phyloP scores from a whole-genome alignment of 75 land plant species.

The Pinus taeda region DNA sequence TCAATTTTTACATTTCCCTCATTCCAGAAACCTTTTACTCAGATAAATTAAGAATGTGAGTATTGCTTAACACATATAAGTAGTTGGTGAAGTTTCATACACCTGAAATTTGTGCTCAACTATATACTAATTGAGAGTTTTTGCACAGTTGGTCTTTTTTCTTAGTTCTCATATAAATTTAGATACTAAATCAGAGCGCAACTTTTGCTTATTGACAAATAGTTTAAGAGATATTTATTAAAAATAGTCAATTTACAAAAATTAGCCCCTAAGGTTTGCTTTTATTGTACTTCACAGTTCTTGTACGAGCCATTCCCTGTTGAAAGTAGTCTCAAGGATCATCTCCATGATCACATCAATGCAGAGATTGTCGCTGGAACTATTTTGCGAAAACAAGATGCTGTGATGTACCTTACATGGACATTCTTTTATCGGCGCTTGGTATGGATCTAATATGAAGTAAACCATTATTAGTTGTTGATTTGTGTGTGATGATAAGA shows the following conservation, averaged over 20 bases:
- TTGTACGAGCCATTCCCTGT: constrained; percentile 98
- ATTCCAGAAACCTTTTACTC: not conserved
- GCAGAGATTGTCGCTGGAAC: constrained; percentile 94
- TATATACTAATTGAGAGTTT: not conserved
- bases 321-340: constrained; percentile 87
- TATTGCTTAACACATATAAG: not conserved
- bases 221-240: not conserved
- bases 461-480: not conserved
- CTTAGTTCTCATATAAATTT: not conserved
- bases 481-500: not conserved
- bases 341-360: constrained; percentile 88
- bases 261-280: not conserved
- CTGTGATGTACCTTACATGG: constrained; percentile 92
- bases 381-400: constrained; percentile 86
- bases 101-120: not conserved
- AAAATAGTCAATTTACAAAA: not conserved
- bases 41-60: not conserved
- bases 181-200: not conserved
- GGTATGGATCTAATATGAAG: constrained; percentile 36
- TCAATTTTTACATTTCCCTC: not conserved
- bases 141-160: not conserved
- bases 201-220: not conserved
- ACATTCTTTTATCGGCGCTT: constrained; percentile 87
- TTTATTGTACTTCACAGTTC: constrained; percentile 47
- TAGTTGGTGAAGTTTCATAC: not conserved